Base-by-base conservation (phyloP, 2,329 filamentous ascomycete genomes). In the Fusarium sp. region DNA sequence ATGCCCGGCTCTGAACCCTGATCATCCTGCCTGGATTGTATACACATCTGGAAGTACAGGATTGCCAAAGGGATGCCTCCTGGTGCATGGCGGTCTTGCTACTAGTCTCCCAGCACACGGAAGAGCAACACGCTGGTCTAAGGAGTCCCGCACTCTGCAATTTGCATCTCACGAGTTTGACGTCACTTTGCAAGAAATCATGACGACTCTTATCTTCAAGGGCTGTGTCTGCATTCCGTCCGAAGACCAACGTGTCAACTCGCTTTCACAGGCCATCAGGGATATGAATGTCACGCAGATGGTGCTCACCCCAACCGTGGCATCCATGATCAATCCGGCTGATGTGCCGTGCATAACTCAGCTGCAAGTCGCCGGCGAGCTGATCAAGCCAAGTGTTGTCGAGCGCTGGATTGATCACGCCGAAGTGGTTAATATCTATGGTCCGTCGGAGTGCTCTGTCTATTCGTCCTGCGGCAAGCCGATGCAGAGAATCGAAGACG, bases 41-140 rank as follows among this genome's bases (percentile, higher is more conserved):
- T 55, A 55, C 25, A 55, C 52, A 6, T 56, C 53, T 15, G 53
- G 53, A 51, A 51, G 45, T 17, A 56, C 53, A 10, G 53, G 53
- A 5, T 13, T 51, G 2, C 53, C 53, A 1, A 56, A 56, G 14
- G 53, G 53, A 14, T 46, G 50, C 22, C 32, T 56, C 13, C 2
- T 56, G 2, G 33, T 51, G 7, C 45, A 56, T 15, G 30, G 23
- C 3, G 53, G 45, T 1, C 2, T 56, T 7, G 49, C 44, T 13
- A 55, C 56, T 1, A 46, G 41, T 10, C 23, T 56, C 20, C 25
- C 25, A 15, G 49, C 53, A 6, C 53, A 56, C 7, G 53, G 53
- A 14, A 37, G 45, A 17, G 53, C 53, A 0, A 51, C 50, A 8
- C 39, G 45, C 1, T 47, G 39, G 4, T 14, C 50, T 3, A 47